Conservation (phyloP, 1,284 basidiomycete species). For the Rhodotorula sp. region DNA sequence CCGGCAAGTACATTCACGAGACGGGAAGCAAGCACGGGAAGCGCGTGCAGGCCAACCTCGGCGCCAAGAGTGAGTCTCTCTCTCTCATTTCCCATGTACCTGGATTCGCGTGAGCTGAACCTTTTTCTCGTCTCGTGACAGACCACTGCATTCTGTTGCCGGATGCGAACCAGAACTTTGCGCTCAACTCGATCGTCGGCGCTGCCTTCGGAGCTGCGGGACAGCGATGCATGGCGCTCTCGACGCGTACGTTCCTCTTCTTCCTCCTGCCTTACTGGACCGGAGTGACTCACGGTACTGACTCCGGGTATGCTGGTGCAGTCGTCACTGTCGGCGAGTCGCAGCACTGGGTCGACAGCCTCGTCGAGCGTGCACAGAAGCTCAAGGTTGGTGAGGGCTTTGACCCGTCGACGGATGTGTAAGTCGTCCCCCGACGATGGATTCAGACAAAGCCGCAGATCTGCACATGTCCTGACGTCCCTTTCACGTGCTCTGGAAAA, state of each 20-base stretch:
- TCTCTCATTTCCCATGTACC: background rate
- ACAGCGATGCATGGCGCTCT: constrained; percentile 93
- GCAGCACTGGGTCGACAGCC: constrained; percentile 78
- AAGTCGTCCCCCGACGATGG: no score
- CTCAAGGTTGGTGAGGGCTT: constrained; percentile 89
- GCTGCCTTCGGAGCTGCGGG: constrained; percentile 97
- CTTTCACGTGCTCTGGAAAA: no score
- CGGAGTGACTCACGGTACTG: no score
- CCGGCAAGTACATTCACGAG: constrained; percentile 91
- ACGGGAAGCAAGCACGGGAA: constrained; percentile 74
- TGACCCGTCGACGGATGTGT: constrained; percentile 82
- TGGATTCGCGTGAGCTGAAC: background rate
- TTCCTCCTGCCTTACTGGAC: no score
- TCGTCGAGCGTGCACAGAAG: constrained; percentile 75
- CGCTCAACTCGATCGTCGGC: constrained; percentile 88
- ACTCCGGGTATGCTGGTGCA: constrained; percentile 47
- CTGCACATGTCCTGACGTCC: no score
- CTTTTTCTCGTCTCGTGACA: background rate
- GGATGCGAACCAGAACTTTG: constrained; percentile 92
- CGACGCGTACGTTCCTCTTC: constrained; percentile 64
- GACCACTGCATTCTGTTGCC: constrained; percentile 91
- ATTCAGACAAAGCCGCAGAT: no score
- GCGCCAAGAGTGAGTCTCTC: constrained; percentile 69
- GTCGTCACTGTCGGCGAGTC: constrained; percentile 78
- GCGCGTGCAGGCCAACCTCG: constrained; percentile 90